phyloP scores from a whole-genome alignment of 305 asterid genomes.

The Rubia peregrina region DNA sequence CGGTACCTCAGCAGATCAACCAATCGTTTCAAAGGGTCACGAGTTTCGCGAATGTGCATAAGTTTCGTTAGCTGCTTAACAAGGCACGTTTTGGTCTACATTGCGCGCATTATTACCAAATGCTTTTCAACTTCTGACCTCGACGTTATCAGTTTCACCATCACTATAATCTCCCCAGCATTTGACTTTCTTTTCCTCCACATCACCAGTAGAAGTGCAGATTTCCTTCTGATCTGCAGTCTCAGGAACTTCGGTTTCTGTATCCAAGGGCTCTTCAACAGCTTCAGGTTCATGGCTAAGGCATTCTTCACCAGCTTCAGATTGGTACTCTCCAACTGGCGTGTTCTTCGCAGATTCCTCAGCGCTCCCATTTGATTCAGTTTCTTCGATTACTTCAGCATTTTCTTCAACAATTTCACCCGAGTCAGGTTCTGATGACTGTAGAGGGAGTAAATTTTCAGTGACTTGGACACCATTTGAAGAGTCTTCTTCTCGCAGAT shows the following conservation, averaged over 20 bases:
- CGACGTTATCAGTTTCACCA: slow-evolving; percentile 43
- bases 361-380: slow-evolving; percentile 23
- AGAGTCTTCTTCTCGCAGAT: slow-evolving; percentile 20
- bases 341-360: slow-evolving; percentile 24
- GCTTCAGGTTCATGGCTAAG: slow-evolving; percentile 28
- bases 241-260: slow-evolving; percentile 24
- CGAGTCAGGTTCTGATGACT: slow-evolving; percentile 35
- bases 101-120: neutral
- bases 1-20: neutral
- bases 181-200: slow-evolving; percentile 41
- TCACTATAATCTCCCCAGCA: slow-evolving; percentile 57
- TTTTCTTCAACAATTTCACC: slow-evolving; percentile 35
- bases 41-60: neutral
- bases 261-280: slow-evolving; percentile 24
- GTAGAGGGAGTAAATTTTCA: slow-evolving; percentile 23
- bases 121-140: slow-evolving; percentile 28
- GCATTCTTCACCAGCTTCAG: slow-evolving; percentile 28
- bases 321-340: slow-evolving; percentile 21
- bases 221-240: slow-evolving; percentile 21
- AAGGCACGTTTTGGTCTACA: neutral
- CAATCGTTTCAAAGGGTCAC: neutral
- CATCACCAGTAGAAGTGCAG: slow-evolving; percentile 16
- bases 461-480: slow-evolving; percentile 26
- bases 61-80: neutral
- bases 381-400: slow-evolving; percentile 25